phyloP scores from a whole-genome alignment of 2,329 filamentous ascomycete genomes.

The Trichophyton schoenleinii region DNA sequence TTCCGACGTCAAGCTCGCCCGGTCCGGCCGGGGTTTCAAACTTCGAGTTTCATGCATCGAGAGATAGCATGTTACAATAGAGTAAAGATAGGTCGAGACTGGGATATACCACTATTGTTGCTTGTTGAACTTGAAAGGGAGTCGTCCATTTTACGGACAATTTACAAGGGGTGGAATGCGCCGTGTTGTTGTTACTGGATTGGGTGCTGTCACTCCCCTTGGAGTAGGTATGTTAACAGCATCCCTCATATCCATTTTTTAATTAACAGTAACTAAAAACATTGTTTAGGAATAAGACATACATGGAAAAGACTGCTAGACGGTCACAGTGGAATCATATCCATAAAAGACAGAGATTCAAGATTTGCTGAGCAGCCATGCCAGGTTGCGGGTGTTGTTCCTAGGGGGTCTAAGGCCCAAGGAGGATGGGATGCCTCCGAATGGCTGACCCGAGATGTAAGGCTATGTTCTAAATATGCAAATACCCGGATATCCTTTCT shows the following conservation, averaged over 20 bases:
- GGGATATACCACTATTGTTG: background rate
- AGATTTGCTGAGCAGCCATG: constrained; percentile 65
- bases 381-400: constrained; percentile 73
- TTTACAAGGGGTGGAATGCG: constrained; percentile 23
- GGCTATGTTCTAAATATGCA: constrained; percentile 8
- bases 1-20: background rate
- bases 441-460: constrained; percentile 33
- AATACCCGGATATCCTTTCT: background rate
- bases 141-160: background rate
- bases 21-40: too few relatives aligned
- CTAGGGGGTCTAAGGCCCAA: constrained; percentile 39
- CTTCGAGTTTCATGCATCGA: background rate
- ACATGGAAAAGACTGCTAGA: constrained; percentile 74
- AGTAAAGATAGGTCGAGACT: background rate
- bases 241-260: background rate
- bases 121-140: background rate
- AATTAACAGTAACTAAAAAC: background rate
- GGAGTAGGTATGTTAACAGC: constrained; percentile 49
- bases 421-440: constrained; percentile 34
- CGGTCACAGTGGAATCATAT: constrained; percentile 67
- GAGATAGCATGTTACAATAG: background rate
- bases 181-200: constrained; percentile 71
- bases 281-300: constrained; percentile 46
- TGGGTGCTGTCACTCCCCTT: constrained; percentile 71
- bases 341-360: constrained; percentile 50